Base-by-base conservation (phyloP, 306 rosid species). In the Cercis canadensis region DNA sequence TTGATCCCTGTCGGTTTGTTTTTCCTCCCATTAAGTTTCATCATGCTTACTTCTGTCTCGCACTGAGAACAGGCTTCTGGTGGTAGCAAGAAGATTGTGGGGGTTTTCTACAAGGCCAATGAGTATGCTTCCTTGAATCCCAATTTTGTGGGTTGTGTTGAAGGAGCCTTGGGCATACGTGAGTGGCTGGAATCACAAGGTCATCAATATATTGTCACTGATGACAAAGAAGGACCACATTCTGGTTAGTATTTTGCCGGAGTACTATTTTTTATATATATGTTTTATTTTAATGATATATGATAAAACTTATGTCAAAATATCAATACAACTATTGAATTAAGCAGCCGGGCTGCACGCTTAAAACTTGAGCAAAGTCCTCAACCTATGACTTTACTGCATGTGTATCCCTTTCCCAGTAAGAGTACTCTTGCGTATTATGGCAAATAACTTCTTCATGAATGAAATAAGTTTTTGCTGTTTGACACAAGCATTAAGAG, bases 131-230 rank as follows among this genome's bases (percentile, higher is more conserved):
- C 89, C 14, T 18, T 74, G 85, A 94, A 94, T 75, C 98, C 98
- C 33, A 84, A 94, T 54, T 94, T 94, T 39, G 88, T 94, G 44
- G 98, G 98, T 36, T 94, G 96, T 70, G 89, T 78, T 58, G 98
- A 94, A 75, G 84, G 93, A 56, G 92, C 92, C 13, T 80, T 94
- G 71, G 97, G 97, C 29, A 90, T 94, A 3, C 86, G 87, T 8
- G 96, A 89, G 52, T 94, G 98, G 98, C 81, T 94, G 8, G 97
- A 90, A 84, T 94, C 97, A 13, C 90, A 87, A 49, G 97, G 98
- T 32, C 98, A 94, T 78, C 77, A 84, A 51, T 94, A 90, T 76
- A 81, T 94, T 16, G 98, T 94, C 75, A 94, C 98, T 3, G 98
- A 90, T 75, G 98, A 94, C 79, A 90, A 90, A 79, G 98, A 90